A percentile compares a stretch with the other conserved stretches of the same genome.
Evolutionary conservation across 164 flowering plant species (phyloP).

Genomic region (Magnolia officinalis): DNA sequence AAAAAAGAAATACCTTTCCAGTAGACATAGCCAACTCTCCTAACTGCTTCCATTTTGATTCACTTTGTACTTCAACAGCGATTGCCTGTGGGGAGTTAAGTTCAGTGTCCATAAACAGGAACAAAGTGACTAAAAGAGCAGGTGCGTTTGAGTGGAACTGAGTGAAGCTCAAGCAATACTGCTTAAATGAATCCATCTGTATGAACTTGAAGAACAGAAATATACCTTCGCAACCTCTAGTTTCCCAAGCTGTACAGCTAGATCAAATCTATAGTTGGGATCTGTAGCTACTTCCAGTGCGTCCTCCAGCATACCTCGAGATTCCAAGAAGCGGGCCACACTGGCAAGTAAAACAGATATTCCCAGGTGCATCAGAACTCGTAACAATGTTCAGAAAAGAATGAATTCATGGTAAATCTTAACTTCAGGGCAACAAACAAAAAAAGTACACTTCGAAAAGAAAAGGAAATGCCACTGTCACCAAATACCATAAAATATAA

Average conservation of each 20-base stretch:
- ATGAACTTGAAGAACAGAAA: not conserved
- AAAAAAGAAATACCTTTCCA: constrained; percentile 59
- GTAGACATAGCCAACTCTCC: constrained; percentile 95
- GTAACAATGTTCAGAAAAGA: not conserved
- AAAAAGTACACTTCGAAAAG: too few relatives aligned
- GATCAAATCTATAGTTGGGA: constrained; percentile 93
- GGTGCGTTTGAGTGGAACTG: not conserved
- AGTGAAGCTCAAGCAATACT: too few relatives aligned
- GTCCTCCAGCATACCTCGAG: constrained; percentile 93
- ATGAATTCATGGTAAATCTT: not conserved
- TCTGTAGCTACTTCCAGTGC: constrained; percentile 97
- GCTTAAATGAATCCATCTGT: too few relatives aligned
- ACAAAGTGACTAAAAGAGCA: not conserved
- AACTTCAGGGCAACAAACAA: too few relatives aligned
- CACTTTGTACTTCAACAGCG: constrained; percentile 80
- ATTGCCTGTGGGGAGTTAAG: constrained; percentile 51
- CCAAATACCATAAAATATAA: not conserved
- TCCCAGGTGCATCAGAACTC: constrained; percentile 2
- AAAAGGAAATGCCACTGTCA: not conserved
- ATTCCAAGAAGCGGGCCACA: constrained; percentile 96
- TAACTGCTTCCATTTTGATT: constrained; percentile 96
- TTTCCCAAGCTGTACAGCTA: constrained; percentile 89
- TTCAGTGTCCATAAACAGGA: not conserved
- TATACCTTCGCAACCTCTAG: constrained; percentile 84
- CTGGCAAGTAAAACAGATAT: constrained; percentile 22